Percentiles rank a stretch among this genome's conserved stretches.
Conservation (phyloP, 2,329 filamentous ascomycete genomes). For the Aspergillus spinulosporus region DNA sequence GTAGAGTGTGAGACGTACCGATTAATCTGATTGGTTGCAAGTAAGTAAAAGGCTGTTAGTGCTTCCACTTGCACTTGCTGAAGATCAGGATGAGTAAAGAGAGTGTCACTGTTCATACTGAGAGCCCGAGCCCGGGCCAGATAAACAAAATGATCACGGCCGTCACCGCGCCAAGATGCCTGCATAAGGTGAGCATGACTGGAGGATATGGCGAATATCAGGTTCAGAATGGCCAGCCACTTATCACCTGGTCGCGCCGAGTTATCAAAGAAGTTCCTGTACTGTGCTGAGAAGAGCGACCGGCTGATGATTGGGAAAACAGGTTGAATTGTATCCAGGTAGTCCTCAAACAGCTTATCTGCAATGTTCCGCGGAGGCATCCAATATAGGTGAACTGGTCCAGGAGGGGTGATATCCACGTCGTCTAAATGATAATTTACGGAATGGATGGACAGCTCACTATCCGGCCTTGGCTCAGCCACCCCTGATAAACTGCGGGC, state of each 20-base stretch:
- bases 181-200: constrained; percentile 46
- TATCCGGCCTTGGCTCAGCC: constrained; percentile 32
- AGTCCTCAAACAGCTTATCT: constrained; percentile 46
- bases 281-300: constrained; percentile 43
- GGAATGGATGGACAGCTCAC: constrained; percentile 35
- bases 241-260: constrained; percentile 39
- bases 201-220: constrained; percentile 49
- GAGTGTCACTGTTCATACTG: constrained; percentile 43
- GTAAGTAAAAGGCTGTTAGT: constrained; percentile 45
- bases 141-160: constrained; percentile 47
- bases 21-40: constrained; percentile 47
- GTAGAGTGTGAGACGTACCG: constrained; percentile 31
- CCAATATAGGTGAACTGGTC: constrained; percentile 44
- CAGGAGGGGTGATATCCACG: constrained; percentile 42
- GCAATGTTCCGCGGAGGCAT: constrained; percentile 44
- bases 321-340: constrained; percentile 45
- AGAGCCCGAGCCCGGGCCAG: constrained; percentile 46
- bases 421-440: constrained; percentile 49
- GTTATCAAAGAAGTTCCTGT: constrained; percentile 40
- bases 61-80: constrained; percentile 49
- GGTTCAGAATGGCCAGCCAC: constrained; percentile 48
- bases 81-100: constrained; percentile 48
- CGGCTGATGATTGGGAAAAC: constrained; percentile 48
- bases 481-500: constrained; percentile 30
- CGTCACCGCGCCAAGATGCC: constrained; percentile 44